These are phyloP conservation scores for Aspergillus brunneoviolaceus DNA, from an alignment of 2,329 filamentous ascomycete genomes.

Conservation along the genomic window DNA sequence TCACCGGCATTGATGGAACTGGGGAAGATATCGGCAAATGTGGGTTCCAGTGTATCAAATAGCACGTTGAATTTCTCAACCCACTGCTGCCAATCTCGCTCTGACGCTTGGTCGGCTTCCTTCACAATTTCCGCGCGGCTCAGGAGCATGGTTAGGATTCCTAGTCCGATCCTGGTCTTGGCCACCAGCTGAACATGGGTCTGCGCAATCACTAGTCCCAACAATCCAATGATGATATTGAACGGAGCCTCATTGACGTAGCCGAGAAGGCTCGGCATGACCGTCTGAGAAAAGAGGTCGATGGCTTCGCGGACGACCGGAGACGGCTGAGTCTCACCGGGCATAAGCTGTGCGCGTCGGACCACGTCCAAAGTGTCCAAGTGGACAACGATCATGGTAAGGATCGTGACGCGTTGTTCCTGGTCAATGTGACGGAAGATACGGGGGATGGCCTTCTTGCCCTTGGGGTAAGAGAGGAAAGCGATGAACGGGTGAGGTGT, in stretches of 20 bases:
- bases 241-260: slow-evolving; percentile 90
- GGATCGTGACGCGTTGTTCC: slow-evolving; percentile 85
- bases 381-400: slow-evolving; percentile 94
- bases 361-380: slow-evolving; percentile 91
- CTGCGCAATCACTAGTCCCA: slow-evolving; percentile 78
- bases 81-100: slow-evolving; percentile 80
- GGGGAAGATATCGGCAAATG: slow-evolving; percentile 83
- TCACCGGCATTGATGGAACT: slow-evolving; percentile 85
- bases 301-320: slow-evolving; percentile 83
- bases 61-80: slow-evolving; percentile 77
- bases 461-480: slow-evolving; percentile 90
- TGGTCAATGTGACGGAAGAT: slow-evolving; percentile 92
- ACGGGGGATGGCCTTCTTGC: slow-evolving; percentile 91
- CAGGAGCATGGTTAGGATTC: slow-evolving; percentile 88
- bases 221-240: slow-evolving; percentile 83
- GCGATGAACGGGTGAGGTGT: slow-evolving; percentile 88
- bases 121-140: slow-evolving; percentile 92
- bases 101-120: slow-evolving; percentile 68
- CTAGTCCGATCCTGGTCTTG: slow-evolving; percentile 82
- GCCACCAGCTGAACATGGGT: slow-evolving; percentile 82
- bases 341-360: slow-evolving; percentile 70
- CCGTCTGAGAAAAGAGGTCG: slow-evolving; percentile 81
- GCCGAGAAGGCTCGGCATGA: slow-evolving; percentile 85
- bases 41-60: slow-evolving; percentile 83
- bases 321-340: slow-evolving; percentile 71